A percentile compares a stretch with the other conserved stretches of the same genome.
phyloP scores from a whole-genome alignment of 1,284 basidiomycete genomes.

The Rhodotorula sp. region DNA sequence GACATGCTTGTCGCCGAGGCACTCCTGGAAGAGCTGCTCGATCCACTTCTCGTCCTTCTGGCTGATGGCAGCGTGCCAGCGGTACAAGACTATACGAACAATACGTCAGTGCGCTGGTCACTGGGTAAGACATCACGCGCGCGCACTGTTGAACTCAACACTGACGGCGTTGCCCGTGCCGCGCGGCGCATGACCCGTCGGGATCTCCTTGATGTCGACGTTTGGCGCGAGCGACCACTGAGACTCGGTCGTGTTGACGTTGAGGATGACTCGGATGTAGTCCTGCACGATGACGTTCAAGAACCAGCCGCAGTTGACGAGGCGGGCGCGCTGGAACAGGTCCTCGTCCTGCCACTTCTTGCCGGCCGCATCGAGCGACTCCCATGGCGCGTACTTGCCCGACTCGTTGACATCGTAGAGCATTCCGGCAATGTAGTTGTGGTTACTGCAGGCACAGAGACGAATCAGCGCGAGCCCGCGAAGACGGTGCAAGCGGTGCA shows the following conservation, averaged over 20 bases:
- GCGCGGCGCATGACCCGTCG: slow-evolving; percentile 59
- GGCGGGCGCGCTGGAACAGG: slow-evolving; percentile 69
- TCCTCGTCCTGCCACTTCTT: slow-evolving; percentile 60
- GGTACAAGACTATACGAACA: slow-evolving; percentile 57
- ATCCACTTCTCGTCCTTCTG: slow-evolving; percentile 69
- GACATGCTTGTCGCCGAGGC: slow-evolving; percentile 64
- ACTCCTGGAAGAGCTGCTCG: slow-evolving; percentile 39
- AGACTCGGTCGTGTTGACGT: slow-evolving; percentile 31
- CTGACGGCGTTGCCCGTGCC: slow-evolving; percentile 67
- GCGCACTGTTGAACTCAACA: slow-evolving; percentile 63
- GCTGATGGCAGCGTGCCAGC: slow-evolving; percentile 67
- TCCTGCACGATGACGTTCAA: slow-evolving; percentile 19
- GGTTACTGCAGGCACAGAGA: neutral
- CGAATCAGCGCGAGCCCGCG: neutral
- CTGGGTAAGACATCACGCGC: neutral
- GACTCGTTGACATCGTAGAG: slow-evolving; percentile 69
- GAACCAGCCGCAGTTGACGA: slow-evolving; percentile 63
- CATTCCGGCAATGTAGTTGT: slow-evolving; percentile 60
- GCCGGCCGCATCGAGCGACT: slow-evolving; percentile 49
- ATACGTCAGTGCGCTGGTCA: neutral
- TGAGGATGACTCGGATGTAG: slow-evolving; percentile 25
- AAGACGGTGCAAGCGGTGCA: neutral
- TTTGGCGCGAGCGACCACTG: slow-evolving; percentile 27
- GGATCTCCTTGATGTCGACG: slow-evolving; percentile 67
- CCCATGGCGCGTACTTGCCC: slow-evolving; percentile 53